These are phyloP conservation scores for Didymella glomerata DNA, from an alignment of 2,329 filamentous ascomycete species.

Conservation along the genomic window DNA sequence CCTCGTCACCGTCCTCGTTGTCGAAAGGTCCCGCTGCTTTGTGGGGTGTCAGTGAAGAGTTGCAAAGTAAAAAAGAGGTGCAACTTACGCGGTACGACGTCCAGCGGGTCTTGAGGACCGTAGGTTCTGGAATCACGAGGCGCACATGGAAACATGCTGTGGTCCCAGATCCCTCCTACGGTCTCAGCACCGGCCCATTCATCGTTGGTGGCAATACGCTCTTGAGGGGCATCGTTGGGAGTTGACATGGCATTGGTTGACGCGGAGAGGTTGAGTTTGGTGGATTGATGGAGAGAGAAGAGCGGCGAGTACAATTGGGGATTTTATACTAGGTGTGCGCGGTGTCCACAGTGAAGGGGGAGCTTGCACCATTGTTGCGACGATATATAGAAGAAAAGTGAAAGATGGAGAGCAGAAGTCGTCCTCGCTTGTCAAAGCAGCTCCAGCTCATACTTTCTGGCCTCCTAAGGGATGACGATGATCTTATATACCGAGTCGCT, in stretches of 20 bases:
- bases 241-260: neutral
- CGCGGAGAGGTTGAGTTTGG: neutral
- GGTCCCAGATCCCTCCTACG: neutral
- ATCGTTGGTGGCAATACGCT: neutral
- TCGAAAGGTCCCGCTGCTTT: constrained; percentile 9
- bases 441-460: neutral
- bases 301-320: neutral
- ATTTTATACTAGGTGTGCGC: neutral
- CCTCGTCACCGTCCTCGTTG: neutral
- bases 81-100: neutral
- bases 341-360: constrained; percentile 1
- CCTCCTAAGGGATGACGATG: neutral
- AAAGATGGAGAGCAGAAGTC: neutral
- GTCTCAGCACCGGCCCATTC: neutral
- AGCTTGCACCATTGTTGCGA: neutral
- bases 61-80: neutral
- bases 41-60: neutral
- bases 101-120: constrained; percentile 1
- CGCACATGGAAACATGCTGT: neutral
- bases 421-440: neutral
- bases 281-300: neutral
- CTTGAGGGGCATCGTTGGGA: neutral
- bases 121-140: neutral
- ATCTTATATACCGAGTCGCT: neutral
- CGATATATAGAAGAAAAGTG: neutral